These are phyloP conservation scores for Zygoascus hellenicus DNA, from an alignment of 1,139 yeast genomes.

Conservation along the genomic window DNA sequence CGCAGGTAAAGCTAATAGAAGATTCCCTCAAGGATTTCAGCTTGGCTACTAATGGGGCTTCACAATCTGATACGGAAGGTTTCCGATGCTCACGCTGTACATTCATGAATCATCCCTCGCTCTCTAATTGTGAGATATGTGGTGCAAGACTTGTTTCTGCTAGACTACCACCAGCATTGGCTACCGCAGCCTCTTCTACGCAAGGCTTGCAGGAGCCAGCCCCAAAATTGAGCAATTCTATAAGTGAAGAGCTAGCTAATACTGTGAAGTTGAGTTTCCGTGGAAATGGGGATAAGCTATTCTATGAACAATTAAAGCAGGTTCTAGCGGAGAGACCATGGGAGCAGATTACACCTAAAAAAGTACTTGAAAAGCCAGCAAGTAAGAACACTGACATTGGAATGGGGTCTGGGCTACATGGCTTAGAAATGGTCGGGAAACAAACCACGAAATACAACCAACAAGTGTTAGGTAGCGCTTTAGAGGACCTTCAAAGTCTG, in stretches of 20 bases:
- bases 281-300: constrained; percentile 32
- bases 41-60: constrained; percentile 2
- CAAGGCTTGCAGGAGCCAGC: constrained; percentile 17
- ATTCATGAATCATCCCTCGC: constrained; percentile 74
- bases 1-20: constrained; percentile 34
- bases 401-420: constrained; percentile 54
- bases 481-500: constrained; percentile 71
- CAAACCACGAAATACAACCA: constrained; percentile 56
- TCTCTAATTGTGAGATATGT: constrained; percentile 80
- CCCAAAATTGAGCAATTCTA: constrained; percentile 17
- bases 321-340: constrained; percentile 24
- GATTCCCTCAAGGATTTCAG: constrained; percentile 12
- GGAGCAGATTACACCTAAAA: constrained; percentile 10
- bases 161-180: constrained; percentile 27
- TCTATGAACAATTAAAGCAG: constrained; percentile 28
- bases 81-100: constrained; percentile 76
- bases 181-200: constrained; percentile 19
- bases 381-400: not conserved
- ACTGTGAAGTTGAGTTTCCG: constrained; percentile 33
- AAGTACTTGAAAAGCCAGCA: constrained; percentile 11
- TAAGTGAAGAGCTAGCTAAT: constrained; percentile 19
- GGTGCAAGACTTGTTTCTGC: constrained; percentile 51
- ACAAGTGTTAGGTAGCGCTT: constrained; percentile 56
- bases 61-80: constrained; percentile 29
- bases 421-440: constrained; percentile 58